Evolutionary conservation across 1,139 yeast species (phyloP).

Genomic region (Pichia inconspicua): DNA sequence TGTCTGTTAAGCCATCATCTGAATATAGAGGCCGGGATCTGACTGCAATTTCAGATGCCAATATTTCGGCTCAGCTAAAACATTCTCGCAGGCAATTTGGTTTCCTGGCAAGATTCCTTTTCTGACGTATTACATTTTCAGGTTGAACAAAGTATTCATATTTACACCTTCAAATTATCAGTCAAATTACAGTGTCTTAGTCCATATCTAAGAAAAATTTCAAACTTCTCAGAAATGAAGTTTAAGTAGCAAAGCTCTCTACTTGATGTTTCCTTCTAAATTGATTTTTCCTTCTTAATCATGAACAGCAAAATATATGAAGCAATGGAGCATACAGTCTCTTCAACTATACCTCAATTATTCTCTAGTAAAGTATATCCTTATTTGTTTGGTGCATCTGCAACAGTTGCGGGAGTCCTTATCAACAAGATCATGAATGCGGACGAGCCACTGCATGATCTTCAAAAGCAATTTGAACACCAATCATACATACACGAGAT

Average conservation of each 20-base stretch:
- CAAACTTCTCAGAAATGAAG: background rate
- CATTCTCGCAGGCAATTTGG: too few relatives aligned
- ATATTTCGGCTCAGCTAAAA: too few relatives aligned
- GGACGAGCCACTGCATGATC: constrained; percentile 6
- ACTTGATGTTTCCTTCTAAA: background rate
- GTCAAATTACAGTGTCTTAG: background rate
- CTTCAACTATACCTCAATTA: background rate
- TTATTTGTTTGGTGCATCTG: constrained; percentile 6
- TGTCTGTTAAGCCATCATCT: too few relatives aligned
- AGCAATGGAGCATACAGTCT: background rate
- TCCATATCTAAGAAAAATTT: too few relatives aligned
- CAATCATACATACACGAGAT: constrained; percentile 9
- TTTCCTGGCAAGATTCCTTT: too few relatives aligned
- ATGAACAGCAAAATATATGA: background rate
- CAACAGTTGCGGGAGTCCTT: constrained; percentile 6
- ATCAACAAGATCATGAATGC: constrained; percentile 2
- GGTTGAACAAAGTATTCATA: background rate
- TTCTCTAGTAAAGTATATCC: background rate
- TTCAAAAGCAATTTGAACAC: constrained; percentile 8
- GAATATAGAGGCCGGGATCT: too few relatives aligned
- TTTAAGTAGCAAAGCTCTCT: background rate
- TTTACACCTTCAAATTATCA: too few relatives aligned
- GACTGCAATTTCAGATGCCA: too few relatives aligned
- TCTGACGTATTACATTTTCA: background rate
- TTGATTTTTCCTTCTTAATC: too few relatives aligned